Conservation (phyloP, 1,284 basidiomycete species). For the Apiotrichum laibachii region DNA sequence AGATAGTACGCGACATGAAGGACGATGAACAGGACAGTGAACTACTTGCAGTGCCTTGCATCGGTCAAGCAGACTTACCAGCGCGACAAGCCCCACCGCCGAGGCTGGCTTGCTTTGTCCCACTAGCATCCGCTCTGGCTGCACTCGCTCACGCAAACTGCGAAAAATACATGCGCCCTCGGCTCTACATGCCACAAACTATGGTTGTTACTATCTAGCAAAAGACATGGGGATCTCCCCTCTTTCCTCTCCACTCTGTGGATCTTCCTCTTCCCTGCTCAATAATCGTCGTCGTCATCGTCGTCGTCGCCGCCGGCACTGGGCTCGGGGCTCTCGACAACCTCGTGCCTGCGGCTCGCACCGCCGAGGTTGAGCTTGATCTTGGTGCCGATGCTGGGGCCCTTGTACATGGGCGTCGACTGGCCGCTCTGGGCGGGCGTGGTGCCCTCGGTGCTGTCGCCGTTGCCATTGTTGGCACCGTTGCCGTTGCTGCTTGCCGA, state of each 20-base stretch:
- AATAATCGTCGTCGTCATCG: conserved; percentile 20
- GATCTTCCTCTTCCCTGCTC: too few relatives aligned
- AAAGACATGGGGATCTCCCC: background rate
- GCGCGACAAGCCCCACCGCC: too few relatives aligned
- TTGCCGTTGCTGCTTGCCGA: conserved; percentile 4
- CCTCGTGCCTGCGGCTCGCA: conserved; percentile 19
- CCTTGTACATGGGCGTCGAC: conserved; percentile 48
- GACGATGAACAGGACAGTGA: too few relatives aligned
- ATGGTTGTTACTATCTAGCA: too few relatives aligned
- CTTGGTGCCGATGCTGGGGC: conserved; percentile 28
- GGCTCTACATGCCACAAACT: too few relatives aligned
- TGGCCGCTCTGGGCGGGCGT: conserved; percentile 38
- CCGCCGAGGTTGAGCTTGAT: conserved; percentile 42
- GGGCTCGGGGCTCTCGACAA: conserved; percentile 22
- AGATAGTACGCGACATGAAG: too few relatives aligned
- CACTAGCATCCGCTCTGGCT: too few relatives aligned
- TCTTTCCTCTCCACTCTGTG: too few relatives aligned
- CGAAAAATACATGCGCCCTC: background rate
- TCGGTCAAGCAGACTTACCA: too few relatives aligned
- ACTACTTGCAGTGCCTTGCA: too few relatives aligned
- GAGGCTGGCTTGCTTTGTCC: too few relatives aligned
- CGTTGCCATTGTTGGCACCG: conserved; percentile 6
- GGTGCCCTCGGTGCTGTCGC: conserved; percentile 16
- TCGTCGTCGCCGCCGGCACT: conserved; percentile 27
- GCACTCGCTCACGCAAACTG: background rate